These are phyloP conservation scores for Russula ochroleuca DNA, from an alignment of 768 basidiomycete species.

Conservation along the genomic window DNA sequence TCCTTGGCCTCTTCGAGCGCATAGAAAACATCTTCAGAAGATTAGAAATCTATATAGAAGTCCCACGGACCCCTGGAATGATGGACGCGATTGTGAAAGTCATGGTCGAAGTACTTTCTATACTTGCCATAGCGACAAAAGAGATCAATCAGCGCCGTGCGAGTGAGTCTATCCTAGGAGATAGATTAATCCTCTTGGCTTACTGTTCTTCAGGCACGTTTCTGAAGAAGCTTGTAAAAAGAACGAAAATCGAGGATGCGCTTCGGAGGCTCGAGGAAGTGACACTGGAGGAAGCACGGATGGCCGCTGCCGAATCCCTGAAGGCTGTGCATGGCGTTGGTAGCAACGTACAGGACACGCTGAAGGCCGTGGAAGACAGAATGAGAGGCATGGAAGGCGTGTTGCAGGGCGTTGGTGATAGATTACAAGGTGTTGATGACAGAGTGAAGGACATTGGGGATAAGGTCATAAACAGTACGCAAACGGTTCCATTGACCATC, in stretches of 20 bases:
- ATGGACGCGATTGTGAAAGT: background rate
- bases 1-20: background rate
- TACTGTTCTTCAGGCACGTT: background rate
- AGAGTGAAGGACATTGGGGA: too few relatives aligned
- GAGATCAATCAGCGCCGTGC: background rate
- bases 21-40: background rate
- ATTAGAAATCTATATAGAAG: background rate
- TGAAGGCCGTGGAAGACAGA: too few relatives aligned
- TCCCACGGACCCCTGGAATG: background rate
- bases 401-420: too few relatives aligned
- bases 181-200: background rate
- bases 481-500: too few relatives aligned
- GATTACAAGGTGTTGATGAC: too few relatives aligned
- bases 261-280: background rate
- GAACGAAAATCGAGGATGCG: background rate
- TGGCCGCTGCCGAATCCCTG: background rate
- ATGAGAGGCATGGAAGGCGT: too few relatives aligned
- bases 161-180: background rate
- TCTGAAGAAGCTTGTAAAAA: background rate
- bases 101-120: slow-evolving; percentile 4
- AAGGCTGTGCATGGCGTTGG: background rate
- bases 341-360: too few relatives aligned
- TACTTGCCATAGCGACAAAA: slow-evolving; percentile 7
- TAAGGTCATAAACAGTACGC: too few relatives aligned
- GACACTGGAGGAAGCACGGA: background rate